phyloP scores from a whole-genome alignment of 169 alveolate genomes.

The Plasmodium vinckei region DNA sequence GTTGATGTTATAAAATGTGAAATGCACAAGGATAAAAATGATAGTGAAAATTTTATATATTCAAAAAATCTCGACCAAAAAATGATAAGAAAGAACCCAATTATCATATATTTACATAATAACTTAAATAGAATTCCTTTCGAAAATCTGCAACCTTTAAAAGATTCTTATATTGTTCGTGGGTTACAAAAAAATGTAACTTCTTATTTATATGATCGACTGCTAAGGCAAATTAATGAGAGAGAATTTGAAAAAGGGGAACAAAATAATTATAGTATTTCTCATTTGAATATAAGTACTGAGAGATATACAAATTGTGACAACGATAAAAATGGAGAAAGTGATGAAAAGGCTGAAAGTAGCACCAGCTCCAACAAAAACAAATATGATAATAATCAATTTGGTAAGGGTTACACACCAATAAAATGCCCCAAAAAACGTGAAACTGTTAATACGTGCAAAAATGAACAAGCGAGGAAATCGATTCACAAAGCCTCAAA shows the following conservation, averaged over 20 bases:
- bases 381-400: too few relatives aligned
- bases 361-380: too few relatives aligned
- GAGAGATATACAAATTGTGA: background rate
- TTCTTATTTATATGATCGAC: constrained; percentile 43
- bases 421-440: too few relatives aligned
- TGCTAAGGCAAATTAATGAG: constrained; percentile 23
- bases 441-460: too few relatives aligned
- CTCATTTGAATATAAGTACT: too few relatives aligned
- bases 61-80: constrained; percentile 24
- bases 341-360: constrained; percentile 1
- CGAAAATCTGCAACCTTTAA: constrained; percentile 69
- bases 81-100: constrained; percentile 58
- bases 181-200: constrained; percentile 63
- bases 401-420: too few relatives aligned
- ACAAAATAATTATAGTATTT: background rate
- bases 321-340: background rate
- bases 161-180: constrained; percentile 66
- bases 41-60: constrained; percentile 53
- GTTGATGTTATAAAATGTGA: constrained; percentile 41
- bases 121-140: constrained; percentile 71
- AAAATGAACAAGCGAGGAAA: too few relatives aligned
- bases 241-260: constrained; percentile 8
- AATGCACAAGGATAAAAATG: constrained; percentile 18
- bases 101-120: constrained; percentile 49
- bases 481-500: too few relatives aligned